Conservation (phyloP, 805 yeast genomes). For the Wickerhamiella parazyma region DNA sequence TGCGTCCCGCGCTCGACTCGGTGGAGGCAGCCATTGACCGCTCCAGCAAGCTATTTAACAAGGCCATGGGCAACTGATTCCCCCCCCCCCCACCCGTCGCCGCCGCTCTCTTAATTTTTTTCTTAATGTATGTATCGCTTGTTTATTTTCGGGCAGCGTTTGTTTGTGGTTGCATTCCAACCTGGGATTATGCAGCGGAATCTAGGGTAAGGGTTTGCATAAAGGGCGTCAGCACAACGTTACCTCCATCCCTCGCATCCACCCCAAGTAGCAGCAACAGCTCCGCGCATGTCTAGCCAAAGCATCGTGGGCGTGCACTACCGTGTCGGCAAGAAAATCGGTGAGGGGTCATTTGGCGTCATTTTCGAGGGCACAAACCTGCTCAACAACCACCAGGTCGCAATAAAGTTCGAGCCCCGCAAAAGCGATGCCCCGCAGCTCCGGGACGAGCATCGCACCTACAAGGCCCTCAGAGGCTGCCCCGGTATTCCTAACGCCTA, state of each 20-base stretch:
- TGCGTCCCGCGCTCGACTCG: conserved; percentile 84
- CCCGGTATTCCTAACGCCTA: conserved; percentile 89
- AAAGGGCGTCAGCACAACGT: not conserved
- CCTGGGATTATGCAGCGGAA: not conserved
- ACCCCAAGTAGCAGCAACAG: not conserved
- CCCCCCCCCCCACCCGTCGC: too few relatives aligned
- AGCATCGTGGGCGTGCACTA: conserved; percentile 83
- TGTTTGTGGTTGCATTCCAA: not conserved
- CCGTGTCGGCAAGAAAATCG: conserved; percentile 92
- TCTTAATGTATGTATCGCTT: not conserved
- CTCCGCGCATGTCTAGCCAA: conserved; percentile 8
- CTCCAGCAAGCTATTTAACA: not conserved
- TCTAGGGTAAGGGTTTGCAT: conserved; percentile 1
- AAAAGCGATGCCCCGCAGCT: conserved; percentile 96
- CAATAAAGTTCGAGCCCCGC: conserved; percentile 89
- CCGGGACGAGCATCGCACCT: conserved; percentile 90
- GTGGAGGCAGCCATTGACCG: conserved; percentile 44
- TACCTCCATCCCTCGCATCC: not conserved
- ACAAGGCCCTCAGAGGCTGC: conserved; percentile 68
- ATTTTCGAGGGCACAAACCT: conserved; percentile 91
- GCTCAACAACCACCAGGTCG: conserved; percentile 83
- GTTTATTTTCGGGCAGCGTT: not conserved
- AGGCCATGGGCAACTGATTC: not conserved
- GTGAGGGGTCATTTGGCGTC: conserved; percentile 97
- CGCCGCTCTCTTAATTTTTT: too few relatives aligned